A percentile compares a stretch with the other conserved stretches of the same genome.
Evolutionary conservation across 1,284 basidiomycete genomes (phyloP).

Genomic region (Puccinia polysora): DNA sequence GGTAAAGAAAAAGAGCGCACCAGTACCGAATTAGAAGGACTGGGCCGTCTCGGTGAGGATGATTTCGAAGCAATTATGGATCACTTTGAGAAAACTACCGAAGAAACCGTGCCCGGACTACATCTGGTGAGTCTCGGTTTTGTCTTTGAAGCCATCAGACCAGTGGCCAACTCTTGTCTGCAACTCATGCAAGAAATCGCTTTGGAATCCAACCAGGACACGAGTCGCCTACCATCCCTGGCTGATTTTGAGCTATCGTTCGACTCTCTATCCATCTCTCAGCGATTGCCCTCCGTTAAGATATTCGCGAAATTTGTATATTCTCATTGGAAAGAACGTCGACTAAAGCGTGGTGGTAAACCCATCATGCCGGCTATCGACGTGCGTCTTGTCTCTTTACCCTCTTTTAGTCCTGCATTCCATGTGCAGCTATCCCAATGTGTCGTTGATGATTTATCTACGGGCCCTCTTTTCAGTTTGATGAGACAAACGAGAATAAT

Average conservation of each 20-base stretch:
- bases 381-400: conserved; percentile 54
- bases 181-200: conserved; percentile 21
- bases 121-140: conserved; percentile 66
- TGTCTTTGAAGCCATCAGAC: neutral
- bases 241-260: conserved; percentile 65
- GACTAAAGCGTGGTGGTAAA: conserved; percentile 68
- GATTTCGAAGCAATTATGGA: conserved; percentile 95
- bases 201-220: conserved; percentile 52
- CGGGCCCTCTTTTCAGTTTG: conserved; percentile 60
- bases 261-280: conserved; percentile 20
- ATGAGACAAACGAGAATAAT: conserved; percentile 89
- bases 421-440: too few species aligned
- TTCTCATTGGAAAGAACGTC: conserved; percentile 74
- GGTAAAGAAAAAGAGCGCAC: conserved; percentile 57
- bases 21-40: conserved; percentile 54
- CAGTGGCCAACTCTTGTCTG: too few species aligned
- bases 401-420: too few species aligned
- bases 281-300: conserved; percentile 44
- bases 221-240: conserved; percentile 64
- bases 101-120: conserved; percentile 81
- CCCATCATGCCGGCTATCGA: conserved; percentile 74
- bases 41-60: conserved; percentile 69
- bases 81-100: conserved; percentile 82
- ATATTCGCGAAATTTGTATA: conserved; percentile 65
- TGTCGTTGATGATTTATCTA: conserved; percentile 49